Conservation (phyloP, 1,139 yeast genomes). For the Yamadazyma kanchanaburiensis region DNA sequence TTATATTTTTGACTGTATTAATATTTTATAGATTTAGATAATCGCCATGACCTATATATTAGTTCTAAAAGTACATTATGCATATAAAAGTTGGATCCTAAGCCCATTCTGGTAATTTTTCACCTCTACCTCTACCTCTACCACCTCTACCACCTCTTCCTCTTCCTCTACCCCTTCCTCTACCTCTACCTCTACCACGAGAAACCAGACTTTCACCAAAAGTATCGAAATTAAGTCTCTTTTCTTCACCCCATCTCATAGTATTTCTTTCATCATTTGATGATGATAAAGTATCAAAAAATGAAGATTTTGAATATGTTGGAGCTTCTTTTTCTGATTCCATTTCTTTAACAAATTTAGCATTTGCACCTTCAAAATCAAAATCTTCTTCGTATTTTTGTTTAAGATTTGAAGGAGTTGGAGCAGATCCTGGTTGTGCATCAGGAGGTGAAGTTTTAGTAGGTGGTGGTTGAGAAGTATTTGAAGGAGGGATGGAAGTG, state of each 20-base stretch:
- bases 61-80: too few relatives aligned
- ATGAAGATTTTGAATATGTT: constrained; percentile 67
- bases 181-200: constrained; percentile 24
- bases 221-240: constrained; percentile 59
- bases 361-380: constrained; percentile 69
- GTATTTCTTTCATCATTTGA: constrained; percentile 37
- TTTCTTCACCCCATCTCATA: constrained; percentile 64
- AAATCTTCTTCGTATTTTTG: constrained; percentile 24
- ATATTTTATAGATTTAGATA: constrained; percentile 3
- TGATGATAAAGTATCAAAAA: constrained; percentile 77
- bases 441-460: constrained; percentile 8
- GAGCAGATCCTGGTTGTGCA: constrained; percentile 9
- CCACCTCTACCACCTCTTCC: constrained; percentile 23
- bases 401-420: constrained; percentile 9
- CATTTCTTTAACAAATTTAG: constrained; percentile 48
- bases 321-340: constrained; percentile 21
- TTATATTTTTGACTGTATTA: constrained; percentile 4
- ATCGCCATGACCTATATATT: too few relatives aligned
- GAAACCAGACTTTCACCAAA: constrained; percentile 53
- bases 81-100: too few relatives aligned
- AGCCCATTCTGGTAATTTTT: constrained; percentile 19
- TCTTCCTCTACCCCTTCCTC: constrained; percentile 32
- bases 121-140: constrained; percentile 23
- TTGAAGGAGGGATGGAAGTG: constrained; percentile 4
- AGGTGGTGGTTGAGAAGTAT: constrained; percentile 7